Evolutionary conservation across 169 alveolate genomes (phyloP), one percentile per base, ranked within the genome.

Genomic region (Cryptosporidium andersoni): DNA sequence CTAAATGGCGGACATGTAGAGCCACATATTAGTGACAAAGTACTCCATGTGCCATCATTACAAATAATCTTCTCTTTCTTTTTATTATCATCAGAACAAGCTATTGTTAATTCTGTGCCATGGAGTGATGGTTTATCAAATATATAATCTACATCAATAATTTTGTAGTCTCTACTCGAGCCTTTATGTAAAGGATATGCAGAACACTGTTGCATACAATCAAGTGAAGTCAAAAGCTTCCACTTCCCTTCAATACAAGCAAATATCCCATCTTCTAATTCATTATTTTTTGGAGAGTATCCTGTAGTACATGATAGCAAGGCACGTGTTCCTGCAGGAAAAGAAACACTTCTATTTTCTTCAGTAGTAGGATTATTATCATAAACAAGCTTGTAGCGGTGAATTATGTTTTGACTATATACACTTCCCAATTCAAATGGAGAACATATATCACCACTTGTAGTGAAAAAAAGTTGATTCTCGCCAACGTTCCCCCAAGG

Each of bases 401-500:
- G 34, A 1, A 74, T 16, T 5, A 58, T 68, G 16, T 48, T 55
- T 8, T 47, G 47, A 3, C 60, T 68, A n/a, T 74, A 74, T 14
- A 37, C 47, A 8, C 52, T 11, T 2, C 52, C 36, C 6, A 74
- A 52, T 16, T 74, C 68, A 4, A 74, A 39, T 16, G 55, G 63
- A 3, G 34, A 43, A 12, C 85, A 74, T 11, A 64, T 43, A 4
- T 58, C 63, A n/a, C 85, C 85, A 43, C 67, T 58, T 11, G 85
- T 81, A 37, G 81, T 88, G 62, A 89, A 81, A 14, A 65, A 60
- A 7, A 89, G 11, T 6, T 58, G 80, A 11, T 82, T 88, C 8
- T 58, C 64, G 16, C 80, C 89, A 2, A 90, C 90, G 49, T 90
- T 89, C 51, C 92, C 93, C 93, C 91, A 88, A 1, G 93, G 93